phyloP scores from a whole-genome alignment of 352 stramenopile species.

The Thalassiosira exigua region DNA sequence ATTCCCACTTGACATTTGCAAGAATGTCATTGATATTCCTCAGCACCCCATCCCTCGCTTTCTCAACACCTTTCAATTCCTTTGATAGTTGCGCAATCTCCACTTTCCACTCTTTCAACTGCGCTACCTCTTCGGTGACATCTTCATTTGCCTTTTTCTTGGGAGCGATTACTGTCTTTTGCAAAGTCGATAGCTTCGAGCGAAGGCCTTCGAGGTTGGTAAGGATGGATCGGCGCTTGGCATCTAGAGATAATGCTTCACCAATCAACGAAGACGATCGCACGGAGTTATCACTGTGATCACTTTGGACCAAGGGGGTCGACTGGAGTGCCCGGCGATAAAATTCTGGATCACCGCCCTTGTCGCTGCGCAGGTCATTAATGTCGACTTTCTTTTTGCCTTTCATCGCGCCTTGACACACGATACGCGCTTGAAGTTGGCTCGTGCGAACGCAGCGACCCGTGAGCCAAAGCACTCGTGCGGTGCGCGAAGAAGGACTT shows the following conservation, averaged over 20 bases:
- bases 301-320: background rate
- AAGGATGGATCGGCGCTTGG: slow-evolving; percentile 20
- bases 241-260: slow-evolving; percentile 41
- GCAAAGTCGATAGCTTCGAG: slow-evolving; percentile 40
- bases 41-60: slow-evolving; percentile 16
- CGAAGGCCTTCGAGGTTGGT: slow-evolving; percentile 42
- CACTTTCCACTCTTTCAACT: slow-evolving; percentile 53
- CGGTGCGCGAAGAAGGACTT: no score
- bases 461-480: no score
- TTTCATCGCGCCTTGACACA: no score
- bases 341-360: slow-evolving; percentile 49
- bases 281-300: slow-evolving; percentile 2
- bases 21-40: slow-evolving; percentile 36
- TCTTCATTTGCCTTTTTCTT: slow-evolving; percentile 50
- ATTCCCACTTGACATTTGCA: slow-evolving; percentile 24
- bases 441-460: no score
- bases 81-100: slow-evolving; percentile 44
- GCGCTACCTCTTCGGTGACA: slow-evolving; percentile 31
- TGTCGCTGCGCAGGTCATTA: slow-evolving; percentile 55
- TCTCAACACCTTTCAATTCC: slow-evolving; percentile 42
- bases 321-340: slow-evolving; percentile 29
- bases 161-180: slow-evolving; percentile 48
- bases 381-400: slow-evolving; percentile 51
- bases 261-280: slow-evolving; percentile 21
- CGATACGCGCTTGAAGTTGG: no score